phyloP scores from a whole-genome alignment of 352 stramenopile species.

The Phytophthora kernoviae region DNA sequence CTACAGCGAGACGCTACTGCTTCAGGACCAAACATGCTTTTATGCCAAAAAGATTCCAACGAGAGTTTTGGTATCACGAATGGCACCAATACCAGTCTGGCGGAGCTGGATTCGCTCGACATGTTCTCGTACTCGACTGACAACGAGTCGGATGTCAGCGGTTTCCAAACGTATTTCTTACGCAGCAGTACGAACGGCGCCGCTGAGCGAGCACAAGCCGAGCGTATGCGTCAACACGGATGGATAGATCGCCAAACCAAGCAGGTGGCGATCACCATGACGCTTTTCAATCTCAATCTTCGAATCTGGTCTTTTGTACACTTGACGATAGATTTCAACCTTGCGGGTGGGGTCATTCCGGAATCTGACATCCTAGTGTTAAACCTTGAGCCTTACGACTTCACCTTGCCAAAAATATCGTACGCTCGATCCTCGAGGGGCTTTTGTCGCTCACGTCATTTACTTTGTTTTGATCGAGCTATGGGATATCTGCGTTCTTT shows the following conservation, averaged over 20 bases:
- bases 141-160: constrained; percentile 40
- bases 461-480: constrained; percentile 70
- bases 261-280: constrained; percentile 53
- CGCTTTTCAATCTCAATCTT: constrained; percentile 67
- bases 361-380: constrained; percentile 51
- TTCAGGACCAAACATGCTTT: constrained; percentile 47
- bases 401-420: constrained; percentile 50
- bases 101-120: constrained; percentile 40
- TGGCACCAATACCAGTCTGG: constrained; percentile 30
- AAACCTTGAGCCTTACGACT: constrained; percentile 76
- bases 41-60: constrained; percentile 35
- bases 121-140: constrained; percentile 64
- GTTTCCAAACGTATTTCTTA: constrained; percentile 67
- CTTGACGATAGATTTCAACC: constrained; percentile 59
- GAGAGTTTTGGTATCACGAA: constrained; percentile 45
- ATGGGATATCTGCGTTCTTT: constrained; percentile 71
- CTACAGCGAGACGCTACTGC: constrained; percentile 48
- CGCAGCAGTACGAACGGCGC: constrained; percentile 43
- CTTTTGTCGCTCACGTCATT: constrained; percentile 55
- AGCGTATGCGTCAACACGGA: constrained; percentile 48
- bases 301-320: constrained; percentile 69
- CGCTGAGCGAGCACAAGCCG: constrained; percentile 27
- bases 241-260: constrained; percentile 76
- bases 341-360: constrained; percentile 58
- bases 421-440: constrained; percentile 46